Conservation (phyloP, 2,329 filamentous ascomycete species). For the Verruconis gallopava region DNA sequence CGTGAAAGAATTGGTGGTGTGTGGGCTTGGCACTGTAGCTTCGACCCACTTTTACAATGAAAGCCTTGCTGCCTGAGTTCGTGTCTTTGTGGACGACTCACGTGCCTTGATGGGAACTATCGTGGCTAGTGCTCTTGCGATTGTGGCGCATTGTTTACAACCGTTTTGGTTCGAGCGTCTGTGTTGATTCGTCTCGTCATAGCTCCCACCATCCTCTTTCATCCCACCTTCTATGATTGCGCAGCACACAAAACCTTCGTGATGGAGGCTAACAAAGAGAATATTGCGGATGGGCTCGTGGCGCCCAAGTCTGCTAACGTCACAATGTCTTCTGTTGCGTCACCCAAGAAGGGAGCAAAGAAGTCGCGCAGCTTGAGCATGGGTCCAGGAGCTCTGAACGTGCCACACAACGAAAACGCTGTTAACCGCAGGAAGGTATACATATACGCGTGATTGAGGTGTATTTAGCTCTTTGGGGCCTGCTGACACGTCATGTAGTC, state of each 20-base stretch:
- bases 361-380: conserved; percentile 79
- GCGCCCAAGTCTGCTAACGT: conserved; percentile 12
- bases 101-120: neutral
- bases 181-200: neutral
- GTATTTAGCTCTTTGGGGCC: neutral
- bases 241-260: neutral
- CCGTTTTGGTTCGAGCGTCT: too few species aligned
- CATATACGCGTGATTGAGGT: neutral
- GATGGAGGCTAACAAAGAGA: conserved; percentile 55
- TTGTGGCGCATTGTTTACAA: neutral
- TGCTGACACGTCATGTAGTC: conserved; percentile 20
- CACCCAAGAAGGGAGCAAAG: conserved; percentile 17
- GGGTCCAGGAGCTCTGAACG: conserved; percentile 78
- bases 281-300: conserved; percentile 36
- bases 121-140: neutral
- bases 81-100: too few species aligned
- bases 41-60: neutral
- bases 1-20: neutral
- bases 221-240: neutral
- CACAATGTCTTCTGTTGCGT: too few species aligned
- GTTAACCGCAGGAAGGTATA: conserved; percentile 72
- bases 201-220: neutral
- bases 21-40: too few species aligned
- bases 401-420: conserved; percentile 53
- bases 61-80: neutral